Percentiles rank a stretch among this genome's conserved stretches.
Evolutionary conservation across 129 eudicot species (phyloP).

Genomic region (Silybum marianum): DNA sequence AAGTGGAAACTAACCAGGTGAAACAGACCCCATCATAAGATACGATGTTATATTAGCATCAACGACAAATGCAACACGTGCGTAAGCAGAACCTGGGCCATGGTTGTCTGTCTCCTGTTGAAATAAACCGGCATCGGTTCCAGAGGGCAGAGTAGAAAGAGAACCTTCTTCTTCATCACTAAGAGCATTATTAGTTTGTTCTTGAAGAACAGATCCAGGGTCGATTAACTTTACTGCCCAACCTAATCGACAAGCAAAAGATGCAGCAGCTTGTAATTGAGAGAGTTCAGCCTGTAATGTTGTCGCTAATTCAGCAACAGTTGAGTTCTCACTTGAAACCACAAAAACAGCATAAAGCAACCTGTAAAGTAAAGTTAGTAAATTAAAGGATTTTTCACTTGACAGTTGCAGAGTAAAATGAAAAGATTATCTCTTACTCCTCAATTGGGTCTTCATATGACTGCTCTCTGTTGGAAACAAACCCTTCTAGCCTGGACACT

Average conservation of each 20-base stretch:
- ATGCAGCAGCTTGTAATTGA: slow-evolving; percentile 98
- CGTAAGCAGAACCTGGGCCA: slow-evolving; percentile 46
- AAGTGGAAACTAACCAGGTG: slow-evolving; percentile 70
- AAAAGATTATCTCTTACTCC: slow-evolving; percentile 66
- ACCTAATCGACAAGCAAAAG: slow-evolving; percentile 95
- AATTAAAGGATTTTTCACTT: slow-evolving; percentile 3
- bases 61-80: slow-evolving; percentile 96
- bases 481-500: slow-evolving; percentile 99
- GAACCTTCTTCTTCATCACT: slow-evolving; percentile 75
- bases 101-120: slow-evolving; percentile 67
- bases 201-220: slow-evolving; percentile 86
- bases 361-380: slow-evolving; percentile 47
- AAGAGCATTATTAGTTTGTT: slow-evolving; percentile 47
- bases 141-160: slow-evolving; percentile 53
- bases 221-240: slow-evolving; percentile 95
- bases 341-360: slow-evolving; percentile 99
- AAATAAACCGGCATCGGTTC: slow-evolving; percentile 50
- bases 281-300: slow-evolving; percentile 93
- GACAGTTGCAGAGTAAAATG: background rate
- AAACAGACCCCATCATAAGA: slow-evolving; percentile 99
- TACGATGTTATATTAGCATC: slow-evolving; percentile 99
- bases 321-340: slow-evolving; percentile 97
- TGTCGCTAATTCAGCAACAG: slow-evolving; percentile 92
- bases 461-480: slow-evolving; percentile 99
- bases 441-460: slow-evolving; percentile 98